Evolutionary conservation across 257 asterid species (phyloP).

Genomic region (Leptodermis oblonga): DNA sequence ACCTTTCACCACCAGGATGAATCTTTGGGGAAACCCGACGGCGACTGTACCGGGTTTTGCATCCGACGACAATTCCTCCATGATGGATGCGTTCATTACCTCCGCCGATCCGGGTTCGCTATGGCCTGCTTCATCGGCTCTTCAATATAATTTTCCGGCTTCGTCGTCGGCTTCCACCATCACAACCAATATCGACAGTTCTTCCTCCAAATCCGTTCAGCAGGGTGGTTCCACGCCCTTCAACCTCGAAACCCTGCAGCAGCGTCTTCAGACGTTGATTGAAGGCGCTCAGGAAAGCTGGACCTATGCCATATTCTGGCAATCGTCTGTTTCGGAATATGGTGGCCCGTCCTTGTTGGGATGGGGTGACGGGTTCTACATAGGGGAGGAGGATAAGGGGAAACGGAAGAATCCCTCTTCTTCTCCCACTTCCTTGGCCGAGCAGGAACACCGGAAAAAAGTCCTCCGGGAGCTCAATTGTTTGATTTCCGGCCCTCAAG

Average conservation of each 20-base stretch:
- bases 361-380: conserved; percentile 91
- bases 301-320: conserved; percentile 97
- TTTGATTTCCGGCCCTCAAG: conserved; percentile 49
- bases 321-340: conserved; percentile 44
- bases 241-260: conserved; percentile 72
- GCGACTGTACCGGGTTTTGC: conserved; percentile 6
- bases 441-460: conserved; percentile 70
- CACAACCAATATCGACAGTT: background rate
- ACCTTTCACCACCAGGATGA: conserved; percentile 31
- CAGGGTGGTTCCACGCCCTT: conserved; percentile 15
- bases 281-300: conserved; percentile 73
- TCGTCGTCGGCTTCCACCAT: conserved; percentile 11
- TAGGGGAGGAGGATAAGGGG: conserved; percentile 57
- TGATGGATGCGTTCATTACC: conserved; percentile 54
- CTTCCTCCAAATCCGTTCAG: background rate
- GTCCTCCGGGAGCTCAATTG: conserved; percentile 81
- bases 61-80: conserved; percentile 36
- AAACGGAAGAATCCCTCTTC: conserved; percentile 34
- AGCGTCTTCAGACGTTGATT: conserved; percentile 59
- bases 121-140: conserved; percentile 42
- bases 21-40: conserved; percentile 31
- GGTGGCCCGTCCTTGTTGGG: conserved; percentile 41
- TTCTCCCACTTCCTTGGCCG: conserved; percentile 26
- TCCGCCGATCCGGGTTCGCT: conserved; percentile 50
- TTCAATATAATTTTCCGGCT: background rate